Conservation (phyloP, 345 rosid species). For the Citrus hindsii region DNA sequence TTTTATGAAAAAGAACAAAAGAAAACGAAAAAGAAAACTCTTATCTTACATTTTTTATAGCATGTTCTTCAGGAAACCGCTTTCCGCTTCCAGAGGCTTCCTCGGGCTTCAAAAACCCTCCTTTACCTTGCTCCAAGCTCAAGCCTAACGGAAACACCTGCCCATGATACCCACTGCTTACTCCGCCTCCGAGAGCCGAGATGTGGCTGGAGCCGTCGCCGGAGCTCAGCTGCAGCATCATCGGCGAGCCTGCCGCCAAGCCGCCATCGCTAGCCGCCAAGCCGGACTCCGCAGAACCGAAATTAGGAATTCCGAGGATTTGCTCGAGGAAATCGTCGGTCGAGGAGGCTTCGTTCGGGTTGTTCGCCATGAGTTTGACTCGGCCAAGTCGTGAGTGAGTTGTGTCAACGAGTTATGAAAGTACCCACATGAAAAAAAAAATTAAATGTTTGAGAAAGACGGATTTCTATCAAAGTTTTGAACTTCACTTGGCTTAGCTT, state of each 20-base stretch:
- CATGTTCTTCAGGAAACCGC: conserved; percentile 64
- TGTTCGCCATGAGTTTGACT: conserved; percentile 66
- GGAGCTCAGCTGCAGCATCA: conserved; percentile 89
- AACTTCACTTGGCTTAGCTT: conserved; percentile 4
- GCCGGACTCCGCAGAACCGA: conserved; percentile 54
- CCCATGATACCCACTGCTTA: conserved; percentile 63
- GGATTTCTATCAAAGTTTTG: neutral
- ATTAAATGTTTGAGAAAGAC: neutral
- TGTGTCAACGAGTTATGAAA: conserved; percentile 8
- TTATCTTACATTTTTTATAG: conserved; percentile 67
- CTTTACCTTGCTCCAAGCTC: conserved; percentile 90
- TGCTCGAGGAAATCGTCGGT: conserved; percentile 90
- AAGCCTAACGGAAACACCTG: conserved; percentile 75
- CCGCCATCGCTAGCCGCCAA: conserved; percentile 47
- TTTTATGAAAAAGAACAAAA: neutral
- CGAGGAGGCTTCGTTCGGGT: conserved; percentile 54
- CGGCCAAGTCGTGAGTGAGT: conserved; percentile 27
- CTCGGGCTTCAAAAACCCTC: conserved; percentile 72
- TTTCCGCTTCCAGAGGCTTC: conserved; percentile 79
- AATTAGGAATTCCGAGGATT: conserved; percentile 74
- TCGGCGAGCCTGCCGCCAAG: conserved; percentile 49
- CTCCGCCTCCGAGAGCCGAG: conserved; percentile 40
- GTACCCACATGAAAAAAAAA: conserved; percentile 31
- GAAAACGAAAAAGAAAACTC: neutral
- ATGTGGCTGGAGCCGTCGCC: conserved; percentile 63